A percentile compares a stretch with the other conserved stretches of the same genome.
Evolutionary conservation across 2,329 filamentous ascomycete species (phyloP).

Genomic region (Albifimbria verrucaria): DNA sequence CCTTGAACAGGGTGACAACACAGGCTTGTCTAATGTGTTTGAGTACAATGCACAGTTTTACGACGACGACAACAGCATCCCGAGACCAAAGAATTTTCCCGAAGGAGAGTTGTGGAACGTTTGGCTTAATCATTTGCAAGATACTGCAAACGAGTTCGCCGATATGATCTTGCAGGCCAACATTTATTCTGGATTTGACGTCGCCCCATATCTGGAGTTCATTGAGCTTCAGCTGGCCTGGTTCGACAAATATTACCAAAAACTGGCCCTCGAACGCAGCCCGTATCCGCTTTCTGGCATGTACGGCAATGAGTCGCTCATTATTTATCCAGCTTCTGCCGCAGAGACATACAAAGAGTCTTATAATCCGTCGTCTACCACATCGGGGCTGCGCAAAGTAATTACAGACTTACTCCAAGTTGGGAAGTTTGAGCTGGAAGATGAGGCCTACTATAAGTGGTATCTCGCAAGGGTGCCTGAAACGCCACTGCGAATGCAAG

Average conservation of each 20-base stretch:
- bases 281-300: constrained; percentile 1
- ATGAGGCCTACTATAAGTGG: constrained; percentile 1
- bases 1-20: constrained; percentile 7
- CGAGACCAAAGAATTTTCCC: constrained; percentile 3
- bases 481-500: constrained; percentile 1
- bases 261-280: constrained; percentile 1
- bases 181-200: constrained; percentile 6
- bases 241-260: constrained; percentile 7
- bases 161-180: constrained; percentile 8
- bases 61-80: constrained; percentile 3
- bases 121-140: constrained; percentile 6
- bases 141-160: constrained; percentile 5
- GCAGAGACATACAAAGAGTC: constrained; percentile 9
- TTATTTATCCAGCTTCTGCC: constrained; percentile 6
- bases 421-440: not conserved
- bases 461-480: constrained; percentile 3
- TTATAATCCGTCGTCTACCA: constrained; percentile 5
- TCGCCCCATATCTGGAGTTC: constrained; percentile 6
- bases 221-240: constrained; percentile 6
- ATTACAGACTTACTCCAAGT: constrained; percentile 5
- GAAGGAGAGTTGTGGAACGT: constrained; percentile 8
- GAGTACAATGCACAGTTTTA: constrained; percentile 7
- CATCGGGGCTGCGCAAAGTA: not conserved
- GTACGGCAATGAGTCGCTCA: constrained; percentile 6
- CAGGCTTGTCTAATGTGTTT: constrained; percentile 4